Evolutionary conservation across 2,329 filamentous ascomycete species (phyloP), one percentile per base, ranked within the genome.

Genomic region (Cladosporium cucumerinum): DNA sequence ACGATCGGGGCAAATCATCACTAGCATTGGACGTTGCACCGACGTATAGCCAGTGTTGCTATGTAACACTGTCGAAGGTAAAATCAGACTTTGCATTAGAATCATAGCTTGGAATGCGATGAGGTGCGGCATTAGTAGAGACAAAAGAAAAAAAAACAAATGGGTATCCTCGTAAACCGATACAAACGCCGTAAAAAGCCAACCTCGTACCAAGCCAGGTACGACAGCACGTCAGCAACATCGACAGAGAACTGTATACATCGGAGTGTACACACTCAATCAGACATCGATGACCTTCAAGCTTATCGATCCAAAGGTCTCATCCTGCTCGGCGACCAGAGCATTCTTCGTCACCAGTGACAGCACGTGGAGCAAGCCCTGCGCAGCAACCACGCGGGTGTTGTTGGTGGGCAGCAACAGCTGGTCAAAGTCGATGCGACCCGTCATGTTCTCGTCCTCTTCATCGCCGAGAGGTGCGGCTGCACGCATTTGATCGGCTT

Each of bases 321-420:
- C 74, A 3, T 76, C 76, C 76, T 96, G 92, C 67, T 84, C 77
- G 52, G 81, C 74, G 70, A 76, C 75, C 65, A 83, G 69, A 65
- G 82, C 67, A 11, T 76, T 76, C 69, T 79, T 79, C 34, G 74
- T 76, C 3, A 86, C 88, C 51, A 95, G 82, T 12, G 84, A 82
- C 16, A 96, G 83, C 2, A 91, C 82, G 74, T 95, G 90, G 78
- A 90, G 86, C 73, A 92, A 89, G 0, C 87, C 91, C 74, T 93
- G 90, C 2, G 90, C 87, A 10, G 89, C 90, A 14, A 92, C 87
- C 32, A 85, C 79, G 39, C 81, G 83, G 49, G 75, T 80, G 32
- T 85, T 86, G 49, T 81, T 77, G 11, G 73, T 72, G 0, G 86
- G 84, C n/a, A 85, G 82, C 52, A 95, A 85, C 11, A 97, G 78